These are phyloP conservation scores for Phytophthora chlamydospora DNA, from an alignment of 352 stramenopile species.

Conservation along the genomic window DNA sequence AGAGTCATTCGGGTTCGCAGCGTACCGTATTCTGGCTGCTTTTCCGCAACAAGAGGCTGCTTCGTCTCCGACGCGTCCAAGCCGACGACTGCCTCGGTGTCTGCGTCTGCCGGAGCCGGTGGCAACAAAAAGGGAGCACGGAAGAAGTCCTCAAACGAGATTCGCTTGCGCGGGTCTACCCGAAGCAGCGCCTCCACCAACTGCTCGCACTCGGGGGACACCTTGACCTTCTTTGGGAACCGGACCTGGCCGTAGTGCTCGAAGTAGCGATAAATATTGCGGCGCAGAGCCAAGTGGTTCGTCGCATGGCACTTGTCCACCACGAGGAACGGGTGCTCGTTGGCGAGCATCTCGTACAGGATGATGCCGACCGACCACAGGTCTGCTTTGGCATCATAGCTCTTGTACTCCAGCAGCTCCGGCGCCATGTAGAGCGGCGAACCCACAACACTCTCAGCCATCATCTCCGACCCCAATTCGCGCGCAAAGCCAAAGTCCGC, in stretches of 20 bases:
- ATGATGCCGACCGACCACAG: slow-evolving; percentile 86
- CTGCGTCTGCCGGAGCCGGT: slow-evolving; percentile 45
- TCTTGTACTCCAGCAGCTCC: slow-evolving; percentile 85
- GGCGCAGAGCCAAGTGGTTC: slow-evolving; percentile 76
- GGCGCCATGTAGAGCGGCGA: slow-evolving; percentile 85
- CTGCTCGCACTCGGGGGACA: slow-evolving; percentile 68
- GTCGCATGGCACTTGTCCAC: slow-evolving; percentile 79
- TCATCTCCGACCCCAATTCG: slow-evolving; percentile 68
- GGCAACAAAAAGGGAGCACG: slow-evolving; percentile 69
- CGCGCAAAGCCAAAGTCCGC: slow-evolving; percentile 81
- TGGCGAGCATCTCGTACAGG: slow-evolving; percentile 85
- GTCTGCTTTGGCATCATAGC: slow-evolving; percentile 84
- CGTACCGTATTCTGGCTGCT: slow-evolving; percentile 69
- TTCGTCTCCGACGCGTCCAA: slow-evolving; percentile 61
- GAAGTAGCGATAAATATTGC: slow-evolving; percentile 84
- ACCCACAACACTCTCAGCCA: slow-evolving; percentile 82
- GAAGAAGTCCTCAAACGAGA: slow-evolving; percentile 87
- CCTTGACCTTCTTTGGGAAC: slow-evolving; percentile 55
- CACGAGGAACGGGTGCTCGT: slow-evolving; percentile 79
- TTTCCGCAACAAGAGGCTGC: slow-evolving; percentile 72
- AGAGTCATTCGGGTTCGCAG: background rate
- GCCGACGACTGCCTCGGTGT: slow-evolving; percentile 6
- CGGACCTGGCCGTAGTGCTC: slow-evolving; percentile 59
- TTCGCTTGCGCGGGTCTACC: slow-evolving; percentile 64
- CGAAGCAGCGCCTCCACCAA: slow-evolving; percentile 66